Evolutionary conservation across 2,329 filamentous ascomycete genomes (phyloP), one percentile per base, ranked within the genome.

Genomic region (Cladophialophora yegresii): DNA sequence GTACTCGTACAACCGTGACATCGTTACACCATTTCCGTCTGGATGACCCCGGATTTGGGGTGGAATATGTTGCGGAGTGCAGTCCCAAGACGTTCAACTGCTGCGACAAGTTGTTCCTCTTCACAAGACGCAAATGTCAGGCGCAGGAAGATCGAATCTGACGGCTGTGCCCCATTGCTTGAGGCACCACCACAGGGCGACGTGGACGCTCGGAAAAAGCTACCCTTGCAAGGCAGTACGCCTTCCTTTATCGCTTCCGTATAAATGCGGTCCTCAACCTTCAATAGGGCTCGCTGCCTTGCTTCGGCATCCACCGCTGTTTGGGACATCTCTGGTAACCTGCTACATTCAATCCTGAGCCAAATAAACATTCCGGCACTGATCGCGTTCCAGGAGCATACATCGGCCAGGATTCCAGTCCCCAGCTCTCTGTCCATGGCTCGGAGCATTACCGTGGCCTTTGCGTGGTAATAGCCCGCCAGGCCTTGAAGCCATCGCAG

Each of bases 401-500:
- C 36, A 16, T 43, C 36, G 7, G 13, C 36, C 6, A 43, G 16
- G 16, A 43, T 7, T 43, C 36, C 36, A n/a, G 36, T 43, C 16
- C 36, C 16, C 16, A 43, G 36, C 36, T 43, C 36, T 43, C 36
- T 6, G 1, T 43, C 16, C 36, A 43, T n/a, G n/a, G 36, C 36
- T 43, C 13, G 36, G n/a, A 43, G 36, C 36, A 43, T 43, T 6
- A 43, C 36, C 36, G 36, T 43, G 16, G 36, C 13, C 13, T 43
- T 43, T 4, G n/a, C 33, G 3, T 28, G 54, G 33, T 56, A 56
- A 28, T 56, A 43, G 33, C 54, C 36, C 23, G 54, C 54, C 54
- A 56, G 33, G 22, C 6, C 54, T 16, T 56, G 30, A 10, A 56
- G 54, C 54, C 54, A 56, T 9, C 40, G 20, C 33, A 56, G 33